Evolutionary conservation across 257 asterid species (phyloP).

Genomic region (Mentha longifolia): DNA sequence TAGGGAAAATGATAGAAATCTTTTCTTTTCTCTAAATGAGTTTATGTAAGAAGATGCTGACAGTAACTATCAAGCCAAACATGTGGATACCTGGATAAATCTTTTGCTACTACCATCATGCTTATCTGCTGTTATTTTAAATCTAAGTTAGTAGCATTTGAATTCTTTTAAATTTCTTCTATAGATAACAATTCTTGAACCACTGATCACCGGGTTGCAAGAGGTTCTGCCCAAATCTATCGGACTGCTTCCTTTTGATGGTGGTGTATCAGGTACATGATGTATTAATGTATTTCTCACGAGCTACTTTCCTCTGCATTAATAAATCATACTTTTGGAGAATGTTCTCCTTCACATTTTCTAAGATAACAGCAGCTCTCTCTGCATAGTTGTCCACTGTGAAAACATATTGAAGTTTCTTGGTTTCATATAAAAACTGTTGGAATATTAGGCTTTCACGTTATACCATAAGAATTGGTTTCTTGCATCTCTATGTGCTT

Average conservation of each 20-base stretch:
- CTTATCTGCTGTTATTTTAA: not conserved
- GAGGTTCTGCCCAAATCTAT: constrained; percentile 93
- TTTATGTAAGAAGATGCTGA: not conserved
- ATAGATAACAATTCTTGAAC: constrained; percentile 88
- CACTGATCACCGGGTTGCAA: constrained; percentile 83
- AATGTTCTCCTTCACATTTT: constrained; percentile 8
- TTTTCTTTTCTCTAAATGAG: constrained; percentile 14
- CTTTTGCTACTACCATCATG: constrained; percentile 27
- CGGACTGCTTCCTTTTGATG: constrained; percentile 92
- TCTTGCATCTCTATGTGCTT: not conserved
- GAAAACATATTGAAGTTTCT: not conserved
- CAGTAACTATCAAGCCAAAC: not conserved
- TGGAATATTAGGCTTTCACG: not conserved
- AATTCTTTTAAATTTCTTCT: constrained; percentile 30
- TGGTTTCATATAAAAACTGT: not conserved
- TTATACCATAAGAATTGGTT: not conserved
- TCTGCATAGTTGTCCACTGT: not conserved
- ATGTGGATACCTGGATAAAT: constrained; percentile 11
- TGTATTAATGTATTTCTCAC: constrained; percentile 19
- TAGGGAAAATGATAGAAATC: not conserved
- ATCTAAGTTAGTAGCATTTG: constrained; percentile 5
- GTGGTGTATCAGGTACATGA: constrained; percentile 84
- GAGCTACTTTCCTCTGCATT: constrained; percentile 16
- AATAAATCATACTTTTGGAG: not conserved
- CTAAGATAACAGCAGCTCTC: not conserved